A percentile compares a stretch with the other conserved stretches of the same genome.
Evolutionary conservation across 1,284 basidiomycete species (phyloP).

Genomic region (Vanrija humicola): DNA sequence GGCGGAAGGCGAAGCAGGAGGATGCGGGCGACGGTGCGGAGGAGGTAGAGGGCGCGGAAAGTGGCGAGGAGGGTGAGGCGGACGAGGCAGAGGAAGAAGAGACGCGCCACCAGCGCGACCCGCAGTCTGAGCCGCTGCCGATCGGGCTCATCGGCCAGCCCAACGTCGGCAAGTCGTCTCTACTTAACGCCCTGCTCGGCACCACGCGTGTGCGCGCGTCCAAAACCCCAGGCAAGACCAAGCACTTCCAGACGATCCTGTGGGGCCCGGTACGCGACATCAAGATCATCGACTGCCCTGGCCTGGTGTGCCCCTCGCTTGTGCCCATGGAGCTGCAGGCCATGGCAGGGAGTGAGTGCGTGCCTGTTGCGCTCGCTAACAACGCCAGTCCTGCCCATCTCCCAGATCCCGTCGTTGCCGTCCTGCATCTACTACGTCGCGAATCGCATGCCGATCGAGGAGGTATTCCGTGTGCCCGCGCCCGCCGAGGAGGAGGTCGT

Average conservation of each 20-base stretch:
- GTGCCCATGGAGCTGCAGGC: constrained; percentile 77
- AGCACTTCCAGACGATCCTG: constrained; percentile 87
- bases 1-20: constrained; percentile 21
- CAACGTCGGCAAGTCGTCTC: constrained; percentile 87
- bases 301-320: constrained; percentile 74
- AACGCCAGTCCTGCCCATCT: constrained; percentile 73
- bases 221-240: constrained; percentile 90
- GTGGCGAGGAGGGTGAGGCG: constrained; percentile 34
- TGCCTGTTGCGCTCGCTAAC: not conserved
- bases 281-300: constrained; percentile 79
- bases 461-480: constrained; percentile 57
- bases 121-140: constrained; percentile 62
- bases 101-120: constrained; percentile 7
- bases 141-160: constrained; percentile 88
- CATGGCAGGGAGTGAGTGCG: constrained; percentile 32
- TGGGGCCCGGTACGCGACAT: constrained; percentile 66
- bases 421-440: constrained; percentile 68
- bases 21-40: constrained; percentile 29
- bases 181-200: constrained; percentile 86
- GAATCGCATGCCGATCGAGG: constrained; percentile 71
- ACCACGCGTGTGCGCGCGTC: constrained; percentile 76
- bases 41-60: constrained; percentile 9
- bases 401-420: constrained; percentile 73
- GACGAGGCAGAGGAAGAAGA: constrained; percentile 25
- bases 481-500: constrained; percentile 44